Base-by-base conservation (phyloP, 2,329 filamentous ascomycete genomes). In the Neonectria sp. region DNA sequence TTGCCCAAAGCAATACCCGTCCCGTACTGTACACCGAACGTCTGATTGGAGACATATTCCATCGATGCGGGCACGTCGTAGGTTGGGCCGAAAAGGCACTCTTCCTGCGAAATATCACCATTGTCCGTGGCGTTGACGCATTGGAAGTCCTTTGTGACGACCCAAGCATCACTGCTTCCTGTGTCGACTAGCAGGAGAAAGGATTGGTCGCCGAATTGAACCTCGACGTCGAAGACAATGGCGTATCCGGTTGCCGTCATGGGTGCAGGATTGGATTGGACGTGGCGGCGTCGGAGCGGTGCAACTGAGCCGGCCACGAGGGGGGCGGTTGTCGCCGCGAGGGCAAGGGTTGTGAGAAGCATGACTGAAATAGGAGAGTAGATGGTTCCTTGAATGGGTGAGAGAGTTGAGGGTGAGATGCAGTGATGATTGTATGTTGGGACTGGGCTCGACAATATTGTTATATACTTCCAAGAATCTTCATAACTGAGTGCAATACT, bases 21-120 rank as follows among this genome's bases (percentile, higher is more conserved):
- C 6, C 71, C 71, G n/a, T 72, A 69, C n/a, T 65, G 48, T 3
- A 73, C 63, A 17, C 65, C 69, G 43, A 73, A 71, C 2, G 68
- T 72, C 89, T 74, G 72, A 43, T 70, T 63, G 33, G 55, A 29
- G 49, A 68, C 35, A 21, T 67, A 64, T 13, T 60, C 52, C 17
- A 67, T 40, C 6, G 43, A 51, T 1, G 58, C n/a, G n/a, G 63
- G 67, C 17, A 48, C 55, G 37, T 67, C 35, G 59, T 68, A 69
- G 2, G 71, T 68, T 5, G 63, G 62, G 15, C 35, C 24, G 55
- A 63, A 73, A 33, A 21, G 45, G 46, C 71, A 73, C 5, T 65
- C 59, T 13, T 59, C 48, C 21, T 58, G 63, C 6, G 65, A 27
- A 37, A 71, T 33, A 9, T 64, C 61, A 6, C 43, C 29, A 13